Evolutionary conservation across 2,329 filamentous ascomycete genomes (phyloP).

Genomic region (Fusarium ramigenum): DNA sequence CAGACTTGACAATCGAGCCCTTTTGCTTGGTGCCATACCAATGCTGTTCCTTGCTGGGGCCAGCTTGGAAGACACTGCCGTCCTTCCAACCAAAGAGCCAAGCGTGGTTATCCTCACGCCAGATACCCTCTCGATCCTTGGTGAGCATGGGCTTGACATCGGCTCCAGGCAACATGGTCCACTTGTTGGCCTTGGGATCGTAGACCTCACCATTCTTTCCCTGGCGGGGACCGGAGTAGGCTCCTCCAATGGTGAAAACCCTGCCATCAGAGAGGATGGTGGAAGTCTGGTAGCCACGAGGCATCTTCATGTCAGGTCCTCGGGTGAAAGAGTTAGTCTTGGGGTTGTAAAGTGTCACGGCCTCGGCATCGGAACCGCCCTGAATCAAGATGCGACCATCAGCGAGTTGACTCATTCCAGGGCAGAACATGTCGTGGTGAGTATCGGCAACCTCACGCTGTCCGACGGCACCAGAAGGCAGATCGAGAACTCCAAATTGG

Average conservation of each 20-base stretch:
- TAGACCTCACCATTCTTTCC: conserved; percentile 67
- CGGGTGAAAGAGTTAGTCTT: conserved; percentile 50
- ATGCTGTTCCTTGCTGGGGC: conserved; percentile 63
- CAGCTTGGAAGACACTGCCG: conserved; percentile 62
- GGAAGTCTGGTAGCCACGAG: conserved; percentile 63
- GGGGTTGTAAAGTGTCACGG: conserved; percentile 59
- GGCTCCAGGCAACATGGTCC: conserved; percentile 56
- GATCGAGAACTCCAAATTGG: conserved; percentile 17
- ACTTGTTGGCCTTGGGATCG: conserved; percentile 54
- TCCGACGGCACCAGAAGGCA: conserved; percentile 17
- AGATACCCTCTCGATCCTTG: conserved; percentile 58
- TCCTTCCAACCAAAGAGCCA: conserved; percentile 56
- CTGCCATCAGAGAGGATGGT: conserved; percentile 61
- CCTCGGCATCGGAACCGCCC: conserved; percentile 60
- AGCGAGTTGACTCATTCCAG: conserved; percentile 60
- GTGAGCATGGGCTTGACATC: conserved; percentile 62
- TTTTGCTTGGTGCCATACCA: conserved; percentile 61
- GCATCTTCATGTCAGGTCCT: conserved; percentile 55
- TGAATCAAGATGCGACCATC: conserved; percentile 61
- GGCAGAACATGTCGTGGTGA: conserved; percentile 66
- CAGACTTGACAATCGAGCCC: conserved; percentile 44
- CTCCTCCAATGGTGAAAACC: conserved; percentile 68
- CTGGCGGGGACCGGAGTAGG: conserved; percentile 56
- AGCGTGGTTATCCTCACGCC: conserved; percentile 51
- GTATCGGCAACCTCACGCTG: conserved; percentile 51